Conservation (phyloP, 1,139 yeast species). For the Eremothecium coryli region DNA sequence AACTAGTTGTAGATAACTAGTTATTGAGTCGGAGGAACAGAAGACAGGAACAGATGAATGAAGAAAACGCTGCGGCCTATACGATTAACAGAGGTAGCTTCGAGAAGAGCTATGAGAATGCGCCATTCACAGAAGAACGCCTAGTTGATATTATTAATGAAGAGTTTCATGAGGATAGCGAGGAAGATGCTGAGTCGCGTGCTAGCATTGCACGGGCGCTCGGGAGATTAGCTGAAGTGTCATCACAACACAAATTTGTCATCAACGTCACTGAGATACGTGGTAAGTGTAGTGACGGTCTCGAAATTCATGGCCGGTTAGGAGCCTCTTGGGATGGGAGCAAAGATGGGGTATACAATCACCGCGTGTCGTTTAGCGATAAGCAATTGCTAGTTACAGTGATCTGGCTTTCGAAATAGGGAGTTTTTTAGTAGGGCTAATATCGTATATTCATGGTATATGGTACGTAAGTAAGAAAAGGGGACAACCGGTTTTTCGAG, state of each 20-base stretch:
- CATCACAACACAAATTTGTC: constrained; percentile 34
- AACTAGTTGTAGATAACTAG: too few species aligned
- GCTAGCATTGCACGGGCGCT: constrained; percentile 15
- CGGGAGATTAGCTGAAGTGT: constrained; percentile 24
- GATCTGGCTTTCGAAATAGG: constrained; percentile 23
- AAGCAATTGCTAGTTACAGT: constrained; percentile 19
- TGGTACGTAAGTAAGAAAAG: too few species aligned
- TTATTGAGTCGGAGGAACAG: too few species aligned
- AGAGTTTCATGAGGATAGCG: background rate
- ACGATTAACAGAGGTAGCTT: background rate
- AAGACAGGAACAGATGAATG: too few species aligned
- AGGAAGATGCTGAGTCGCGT: background rate
- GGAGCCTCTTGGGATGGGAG: constrained; percentile 36
- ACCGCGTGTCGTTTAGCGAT: constrained; percentile 13
- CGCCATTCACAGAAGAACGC: constrained; percentile 6
- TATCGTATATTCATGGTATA: constrained; percentile 2
- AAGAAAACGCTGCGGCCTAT: too few species aligned
- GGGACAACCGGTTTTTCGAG: too few species aligned
- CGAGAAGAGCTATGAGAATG: background rate
- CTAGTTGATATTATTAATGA: constrained; percentile 3
- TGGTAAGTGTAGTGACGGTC: constrained; percentile 11
- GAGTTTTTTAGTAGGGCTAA: constrained; percentile 5
- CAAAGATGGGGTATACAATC: constrained; percentile 33
- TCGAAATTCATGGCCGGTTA: constrained; percentile 25
- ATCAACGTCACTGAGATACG: constrained; percentile 23